These are phyloP conservation scores for Haplosporangium sp. DNA, from an alignment of 371 early-diverging fungal species.

Conservation along the genomic window DNA sequence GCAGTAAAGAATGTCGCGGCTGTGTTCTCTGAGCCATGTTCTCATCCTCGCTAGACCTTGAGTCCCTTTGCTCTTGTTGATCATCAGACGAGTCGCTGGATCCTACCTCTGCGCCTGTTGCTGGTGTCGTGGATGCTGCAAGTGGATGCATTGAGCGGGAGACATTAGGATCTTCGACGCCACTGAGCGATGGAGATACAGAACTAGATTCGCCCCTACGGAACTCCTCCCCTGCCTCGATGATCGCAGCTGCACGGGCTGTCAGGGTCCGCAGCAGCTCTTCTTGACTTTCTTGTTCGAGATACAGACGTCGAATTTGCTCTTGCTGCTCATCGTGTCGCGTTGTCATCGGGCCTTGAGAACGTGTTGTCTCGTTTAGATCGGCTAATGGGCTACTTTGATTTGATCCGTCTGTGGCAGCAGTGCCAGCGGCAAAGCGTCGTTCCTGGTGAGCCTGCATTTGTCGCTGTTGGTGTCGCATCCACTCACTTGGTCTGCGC, in stretches of 20 bases:
- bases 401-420: conserved; percentile 4
- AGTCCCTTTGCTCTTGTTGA: no score
- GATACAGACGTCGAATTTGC: conserved; percentile 37
- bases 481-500: conserved; percentile 50
- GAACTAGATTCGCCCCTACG: conserved; percentile 8
- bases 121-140: not conserved
- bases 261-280: conserved; percentile 32
- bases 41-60: not conserved
- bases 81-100: no score
- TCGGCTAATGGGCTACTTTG: conserved; percentile 1
- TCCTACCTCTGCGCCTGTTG: no score
- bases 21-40: not conserved
- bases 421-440: not conserved
- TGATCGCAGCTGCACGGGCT: conserved; percentile 38
- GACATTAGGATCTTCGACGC: not conserved
- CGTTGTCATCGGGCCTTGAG: conserved; percentile 3
- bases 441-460: conserved; percentile 39
- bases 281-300: conserved; percentile 45
- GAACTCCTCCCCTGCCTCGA: conserved; percentile 16
- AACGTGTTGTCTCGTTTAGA: conserved; percentile 4
- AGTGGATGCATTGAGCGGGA: conserved; percentile 1
- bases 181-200: not conserved
- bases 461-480: conserved; percentile 51
- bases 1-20: conserved; percentile 27
- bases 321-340: conserved; percentile 33